phyloP scores from a whole-genome alignment of 139 green algal genomes.

The Asterochloris erici region DNA sequence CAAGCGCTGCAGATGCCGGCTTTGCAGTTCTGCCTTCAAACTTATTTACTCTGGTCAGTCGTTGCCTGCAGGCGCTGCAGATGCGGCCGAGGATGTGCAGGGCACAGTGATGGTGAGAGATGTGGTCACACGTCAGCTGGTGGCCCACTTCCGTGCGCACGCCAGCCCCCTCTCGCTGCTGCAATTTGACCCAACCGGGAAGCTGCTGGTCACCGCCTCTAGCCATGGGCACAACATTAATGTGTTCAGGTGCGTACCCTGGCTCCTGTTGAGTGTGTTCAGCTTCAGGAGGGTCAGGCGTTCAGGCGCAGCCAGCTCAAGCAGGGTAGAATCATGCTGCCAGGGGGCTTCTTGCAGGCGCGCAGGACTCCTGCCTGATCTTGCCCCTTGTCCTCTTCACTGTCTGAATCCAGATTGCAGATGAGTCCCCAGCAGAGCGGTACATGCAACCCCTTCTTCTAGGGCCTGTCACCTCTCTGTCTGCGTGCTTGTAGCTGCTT shows the following conservation, averaged over 20 bases:
- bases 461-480: too few species aligned
- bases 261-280: too few species aligned
- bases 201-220: conserved; percentile 54
- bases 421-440: too few species aligned
- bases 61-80: background rate
- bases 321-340: background rate
- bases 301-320: background rate
- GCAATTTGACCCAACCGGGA: conserved; percentile 51
- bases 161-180: conserved; percentile 37
- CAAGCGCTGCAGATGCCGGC: background rate
- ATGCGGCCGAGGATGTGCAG: conserved; percentile 10
- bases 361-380: too few species aligned
- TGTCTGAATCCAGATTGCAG: too few species aligned
- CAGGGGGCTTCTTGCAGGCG: background rate
- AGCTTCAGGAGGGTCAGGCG: background rate
- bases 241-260: conserved; percentile 23
- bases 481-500: too few species aligned
- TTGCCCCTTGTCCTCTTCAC: too few species aligned
- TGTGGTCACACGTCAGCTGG: conserved; percentile 30
- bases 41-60: too few species aligned
- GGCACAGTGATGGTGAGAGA: conserved; percentile 58
- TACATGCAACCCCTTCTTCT: too few species aligned
- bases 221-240: conserved; percentile 55
- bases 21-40: too few species aligned
- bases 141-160: conserved; percentile 60